A percentile compares a stretch with the other conserved stretches of the same genome.
These are phyloP conservation scores for Brachypodium distachyon DNA, from an alignment of 202 grass and related monocot genomes.

Conservation along the genomic window DNA sequence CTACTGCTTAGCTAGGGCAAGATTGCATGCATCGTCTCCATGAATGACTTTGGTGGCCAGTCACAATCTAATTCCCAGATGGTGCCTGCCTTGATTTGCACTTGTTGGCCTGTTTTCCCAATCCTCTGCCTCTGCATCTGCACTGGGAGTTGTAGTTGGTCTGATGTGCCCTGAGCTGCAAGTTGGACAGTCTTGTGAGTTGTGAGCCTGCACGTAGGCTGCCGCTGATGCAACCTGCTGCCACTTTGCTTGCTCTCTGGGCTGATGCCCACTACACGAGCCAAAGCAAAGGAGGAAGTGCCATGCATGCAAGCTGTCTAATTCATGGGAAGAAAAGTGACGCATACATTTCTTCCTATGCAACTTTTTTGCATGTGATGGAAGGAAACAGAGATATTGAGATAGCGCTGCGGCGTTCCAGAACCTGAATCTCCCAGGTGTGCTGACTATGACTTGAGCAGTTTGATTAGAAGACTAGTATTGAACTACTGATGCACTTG, in stretches of 20 bases:
- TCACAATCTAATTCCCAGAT: slow-evolving; percentile 31
- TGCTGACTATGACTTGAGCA: not conserved
- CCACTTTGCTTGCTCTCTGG: slow-evolving; percentile 16
- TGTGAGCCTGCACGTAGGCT: slow-evolving; percentile 31
- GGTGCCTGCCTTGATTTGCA: slow-evolving; percentile 47
- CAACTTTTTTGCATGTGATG: slow-evolving; percentile 16
- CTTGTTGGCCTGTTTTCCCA: slow-evolving; percentile 31
- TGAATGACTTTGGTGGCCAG: slow-evolving; percentile 39
- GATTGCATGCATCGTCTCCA: slow-evolving; percentile 36
- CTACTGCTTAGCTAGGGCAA: slow-evolving; percentile 31
- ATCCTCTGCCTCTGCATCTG: slow-evolving; percentile 12
- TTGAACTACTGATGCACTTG: not conserved
- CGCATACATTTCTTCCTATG: not conserved
- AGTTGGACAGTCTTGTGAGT: slow-evolving; percentile 19
- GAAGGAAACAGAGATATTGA: not conserved
- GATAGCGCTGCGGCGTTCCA: not conserved
- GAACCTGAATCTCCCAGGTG: not conserved
- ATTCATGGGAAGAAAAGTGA: slow-evolving; percentile 27
- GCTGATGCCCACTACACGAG: slow-evolving; percentile 4
- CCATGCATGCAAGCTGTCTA: slow-evolving; percentile 29
- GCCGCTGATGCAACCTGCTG: slow-evolving; percentile 23
- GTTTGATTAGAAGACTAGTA: not conserved
- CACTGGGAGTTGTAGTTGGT: slow-evolving; percentile 16
- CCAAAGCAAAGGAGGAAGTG: slow-evolving; percentile 13
- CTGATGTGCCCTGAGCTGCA: slow-evolving; percentile 5